phyloP scores from a whole-genome alignment of 2,329 filamentous ascomycete species.

The Exserohilum rostratum region DNA sequence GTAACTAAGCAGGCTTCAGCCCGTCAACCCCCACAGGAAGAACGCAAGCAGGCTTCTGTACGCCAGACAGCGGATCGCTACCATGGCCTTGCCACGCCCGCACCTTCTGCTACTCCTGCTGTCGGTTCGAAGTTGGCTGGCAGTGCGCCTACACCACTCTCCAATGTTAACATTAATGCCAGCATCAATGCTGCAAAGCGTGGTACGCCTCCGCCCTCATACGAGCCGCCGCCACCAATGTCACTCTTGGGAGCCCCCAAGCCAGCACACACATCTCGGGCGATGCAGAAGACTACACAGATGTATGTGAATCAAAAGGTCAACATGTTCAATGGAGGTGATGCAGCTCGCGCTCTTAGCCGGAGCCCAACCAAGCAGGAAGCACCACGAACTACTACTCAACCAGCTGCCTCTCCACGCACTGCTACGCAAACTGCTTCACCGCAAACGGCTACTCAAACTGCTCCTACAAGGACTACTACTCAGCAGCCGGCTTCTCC shows the following conservation, averaged over 20 bases:
- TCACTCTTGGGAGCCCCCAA: constrained; percentile 86
- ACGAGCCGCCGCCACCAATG: constrained; percentile 72
- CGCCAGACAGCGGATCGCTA: constrained; percentile 96
- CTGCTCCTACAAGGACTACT: neutral
- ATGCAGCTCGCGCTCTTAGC: constrained; percentile 63
- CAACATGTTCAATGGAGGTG: constrained; percentile 68
- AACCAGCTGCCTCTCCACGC: neutral
- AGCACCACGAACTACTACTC: constrained; percentile 52
- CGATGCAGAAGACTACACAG: constrained; percentile 94
- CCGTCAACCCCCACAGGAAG: constrained; percentile 73
- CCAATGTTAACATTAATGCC: constrained; percentile 42
- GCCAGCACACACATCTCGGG: constrained; percentile 87
- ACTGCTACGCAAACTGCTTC: neutral
- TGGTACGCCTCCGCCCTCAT: constrained; percentile 85
- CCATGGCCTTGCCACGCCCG: constrained; percentile 88
- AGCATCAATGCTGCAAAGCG: constrained; percentile 63
- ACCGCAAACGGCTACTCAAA: too few relatives aligned
- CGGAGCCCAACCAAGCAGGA: constrained; percentile 57
- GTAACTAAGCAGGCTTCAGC: constrained; percentile 79
- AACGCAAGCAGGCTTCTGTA: constrained; percentile 72
- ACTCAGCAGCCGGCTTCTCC: too few relatives aligned
- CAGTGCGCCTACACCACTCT: constrained; percentile 53
- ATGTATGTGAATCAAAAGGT: constrained; percentile 85
- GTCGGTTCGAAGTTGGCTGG: constrained; percentile 48
- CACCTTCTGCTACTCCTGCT: constrained; percentile 52